Conservation (phyloP, 2,329 filamentous ascomycete genomes). For the Aulographum hederae region DNA sequence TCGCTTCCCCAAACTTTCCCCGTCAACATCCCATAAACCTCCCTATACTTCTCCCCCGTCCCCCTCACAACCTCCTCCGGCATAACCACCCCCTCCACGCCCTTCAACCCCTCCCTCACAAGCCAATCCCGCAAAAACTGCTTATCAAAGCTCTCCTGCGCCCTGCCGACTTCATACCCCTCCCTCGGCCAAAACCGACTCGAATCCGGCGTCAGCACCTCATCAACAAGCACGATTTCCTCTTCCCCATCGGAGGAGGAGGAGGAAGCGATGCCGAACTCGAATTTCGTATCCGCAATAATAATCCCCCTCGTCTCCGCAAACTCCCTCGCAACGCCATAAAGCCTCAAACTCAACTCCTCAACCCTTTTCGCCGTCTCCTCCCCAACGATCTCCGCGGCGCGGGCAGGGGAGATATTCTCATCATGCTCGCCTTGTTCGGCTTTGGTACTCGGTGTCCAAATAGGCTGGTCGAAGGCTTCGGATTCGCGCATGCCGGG, state of each 20-base stretch:
- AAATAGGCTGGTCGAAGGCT: constrained; percentile 50
- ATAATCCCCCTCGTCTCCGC: constrained; percentile 51
- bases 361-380: constrained; percentile 47
- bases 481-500: constrained; percentile 52
- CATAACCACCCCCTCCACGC: constrained; percentile 54
- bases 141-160: constrained; percentile 81
- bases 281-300: constrained; percentile 62
- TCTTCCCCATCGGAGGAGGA: constrained; percentile 46
- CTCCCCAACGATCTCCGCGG: constrained; percentile 43
- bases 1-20: constrained; percentile 34
- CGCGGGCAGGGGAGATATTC: constrained; percentile 60
- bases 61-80: constrained; percentile 50
- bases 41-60: constrained; percentile 55
- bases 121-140: constrained; percentile 61
- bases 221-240: constrained; percentile 60
- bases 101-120: constrained; percentile 52
- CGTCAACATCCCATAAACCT: constrained; percentile 55
- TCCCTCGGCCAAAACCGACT: constrained; percentile 75
- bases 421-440: constrained; percentile 63
- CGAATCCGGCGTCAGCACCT: constrained; percentile 59
- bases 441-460: constrained; percentile 75
- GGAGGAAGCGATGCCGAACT: too few relatives aligned
- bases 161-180: constrained; percentile 50
- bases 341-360: constrained; percentile 44
- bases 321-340: constrained; percentile 39